Evolutionary conservation across 2,329 filamentous ascomycete genomes (phyloP), one percentile per base, ranked within the genome.

Genomic region (Phaeophleospora eucalypticola): DNA sequence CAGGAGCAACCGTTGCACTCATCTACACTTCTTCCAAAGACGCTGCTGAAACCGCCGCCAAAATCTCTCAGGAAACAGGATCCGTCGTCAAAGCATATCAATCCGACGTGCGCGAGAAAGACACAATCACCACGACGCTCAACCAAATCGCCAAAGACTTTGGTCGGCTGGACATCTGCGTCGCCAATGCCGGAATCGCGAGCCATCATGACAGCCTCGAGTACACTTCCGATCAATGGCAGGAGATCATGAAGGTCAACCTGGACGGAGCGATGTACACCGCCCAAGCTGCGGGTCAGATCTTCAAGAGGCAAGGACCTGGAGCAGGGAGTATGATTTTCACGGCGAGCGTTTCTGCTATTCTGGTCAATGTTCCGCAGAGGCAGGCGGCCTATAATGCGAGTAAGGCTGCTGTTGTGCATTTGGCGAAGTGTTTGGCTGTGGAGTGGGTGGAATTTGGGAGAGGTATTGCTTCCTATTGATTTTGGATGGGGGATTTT

Each of bases 311-410:
- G 63, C 81, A 86, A 62, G 82, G 89, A 62, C 46, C 47, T 32
- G 74, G 78, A 4, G 74, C 79, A 0, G 89, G 89, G 29, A 90
- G 83, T 71, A 90, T 96, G 68, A 88, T 95, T 71, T 90, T 95
- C 68, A 88, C 95, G 57, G 89, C 89, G 16, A 90, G 85, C 75
- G 95, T 95, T 87, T 90, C 86, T 33, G 89, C 88, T 24, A 71
- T 83, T 42, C 88, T 95, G 60, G 89, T 95, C 66, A 96, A 95
- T 61, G 84, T 95, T 4, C 90, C 90, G 6, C 89, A 95, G 67
- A 87, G 87, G 0, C 90, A 95, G 66, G 86, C 79, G 12, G 66
- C 63, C 17, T 73, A 72, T 61, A 73, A 77, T 46, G 65, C 71
- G 4, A 68, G 64, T 56, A 76, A 76, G 55, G 71, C 68, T 20